Conservation (phyloP, 768 basidiomycete genomes). For the Cyathus striatus region DNA sequence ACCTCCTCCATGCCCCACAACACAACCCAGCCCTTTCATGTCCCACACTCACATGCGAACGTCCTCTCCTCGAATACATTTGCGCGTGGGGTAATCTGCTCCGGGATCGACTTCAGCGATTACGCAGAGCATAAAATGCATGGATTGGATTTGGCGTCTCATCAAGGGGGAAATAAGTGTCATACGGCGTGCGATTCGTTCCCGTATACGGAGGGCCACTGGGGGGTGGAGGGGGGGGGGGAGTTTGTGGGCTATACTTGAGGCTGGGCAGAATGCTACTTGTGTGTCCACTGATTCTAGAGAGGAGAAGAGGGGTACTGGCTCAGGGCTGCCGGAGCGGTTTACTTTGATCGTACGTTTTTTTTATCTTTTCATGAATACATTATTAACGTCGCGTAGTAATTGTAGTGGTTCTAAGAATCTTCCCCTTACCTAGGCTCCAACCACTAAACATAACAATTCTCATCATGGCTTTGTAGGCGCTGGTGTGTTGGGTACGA, state of each 20-base stretch:
- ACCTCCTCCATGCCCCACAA: slow-evolving; percentile 54
- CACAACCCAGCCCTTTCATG: slow-evolving; percentile 40
- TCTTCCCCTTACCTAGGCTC: slow-evolving; percentile 48
- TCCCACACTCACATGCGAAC: slow-evolving; percentile 69
- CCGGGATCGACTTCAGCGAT: slow-evolving; percentile 69
- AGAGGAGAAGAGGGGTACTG: slow-evolving; percentile 10
- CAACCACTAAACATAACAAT: slow-evolving; percentile 54
- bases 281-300: slow-evolving; percentile 37
- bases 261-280: slow-evolving; percentile 52
- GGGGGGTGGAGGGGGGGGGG: too few species aligned
- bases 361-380: too few species aligned
- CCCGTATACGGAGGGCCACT: slow-evolving; percentile 49
- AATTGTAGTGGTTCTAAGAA: slow-evolving; percentile 47
- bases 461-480: slow-evolving; percentile 33
- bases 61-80: slow-evolving; percentile 69
- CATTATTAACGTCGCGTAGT: too few species aligned
- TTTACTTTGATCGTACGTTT: slow-evolving; percentile 72
- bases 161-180: slow-evolving; percentile 66
- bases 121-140: slow-evolving; percentile 54
- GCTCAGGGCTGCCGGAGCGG: slow-evolving; percentile 34
- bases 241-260: slow-evolving; percentile 76
- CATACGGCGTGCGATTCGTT: slow-evolving; percentile 74
- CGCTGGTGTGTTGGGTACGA: slow-evolving; percentile 39
- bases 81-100: slow-evolving; percentile 56
- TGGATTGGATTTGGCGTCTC: slow-evolving; percentile 79